These are phyloP conservation scores for Capsicum chinense DNA, from an alignment of 257 asterid species.

Conservation along the genomic window DNA sequence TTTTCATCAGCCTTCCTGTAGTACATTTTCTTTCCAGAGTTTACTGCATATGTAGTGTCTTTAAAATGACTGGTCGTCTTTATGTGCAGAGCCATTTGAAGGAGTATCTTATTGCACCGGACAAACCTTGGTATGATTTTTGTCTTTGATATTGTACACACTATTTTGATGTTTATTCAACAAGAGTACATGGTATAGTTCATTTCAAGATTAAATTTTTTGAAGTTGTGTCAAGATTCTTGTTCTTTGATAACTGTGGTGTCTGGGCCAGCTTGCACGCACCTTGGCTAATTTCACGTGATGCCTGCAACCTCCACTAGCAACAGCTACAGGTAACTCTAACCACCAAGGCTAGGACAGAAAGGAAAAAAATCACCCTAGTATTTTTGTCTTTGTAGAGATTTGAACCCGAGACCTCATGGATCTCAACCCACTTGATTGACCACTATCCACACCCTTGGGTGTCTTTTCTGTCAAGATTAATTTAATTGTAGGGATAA, in stretches of 20 bases:
- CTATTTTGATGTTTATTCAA: background rate
- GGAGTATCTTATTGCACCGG: slow-evolving; percentile 69
- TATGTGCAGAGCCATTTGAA: slow-evolving; percentile 83
- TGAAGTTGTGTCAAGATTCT: background rate
- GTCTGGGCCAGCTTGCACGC: background rate
- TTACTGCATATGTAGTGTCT: background rate
- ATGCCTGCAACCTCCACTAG: background rate
- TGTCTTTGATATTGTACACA: slow-evolving; percentile 4
- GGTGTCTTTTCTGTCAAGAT: background rate
- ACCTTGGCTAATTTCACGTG: background rate
- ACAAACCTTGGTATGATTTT: slow-evolving; percentile 65
- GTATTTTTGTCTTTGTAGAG: background rate
- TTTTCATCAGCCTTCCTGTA: background rate
- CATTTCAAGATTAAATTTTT: background rate
- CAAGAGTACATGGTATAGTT: slow-evolving; percentile 10
- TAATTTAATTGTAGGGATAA: background rate
- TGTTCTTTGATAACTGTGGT: background rate
- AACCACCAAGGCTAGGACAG: background rate
- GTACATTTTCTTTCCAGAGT: background rate
- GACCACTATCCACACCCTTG: background rate
- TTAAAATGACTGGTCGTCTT: slow-evolving; percentile 22
- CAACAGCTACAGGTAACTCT: background rate
- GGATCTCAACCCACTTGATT: slow-evolving; percentile 7
- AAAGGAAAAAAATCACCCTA: background rate
- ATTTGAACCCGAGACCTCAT: background rate